Conservation (phyloP, 768 basidiomycete species). For the Suillus fuscotomentosus region DNA sequence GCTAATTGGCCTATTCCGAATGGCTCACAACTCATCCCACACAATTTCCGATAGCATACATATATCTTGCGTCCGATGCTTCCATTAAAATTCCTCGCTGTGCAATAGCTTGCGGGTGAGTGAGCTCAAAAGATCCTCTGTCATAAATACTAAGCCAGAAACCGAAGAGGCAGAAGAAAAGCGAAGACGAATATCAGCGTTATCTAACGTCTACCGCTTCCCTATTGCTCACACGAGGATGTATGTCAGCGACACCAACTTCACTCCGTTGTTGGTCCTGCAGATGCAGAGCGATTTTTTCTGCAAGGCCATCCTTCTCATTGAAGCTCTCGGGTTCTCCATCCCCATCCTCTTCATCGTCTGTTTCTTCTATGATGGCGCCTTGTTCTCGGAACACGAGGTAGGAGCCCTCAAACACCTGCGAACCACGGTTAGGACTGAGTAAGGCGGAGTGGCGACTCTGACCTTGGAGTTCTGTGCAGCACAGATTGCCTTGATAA, state of each 20-base stretch:
- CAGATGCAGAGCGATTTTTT: constrained; percentile 30
- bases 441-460: constrained; percentile 2
- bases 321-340: constrained; percentile 28
- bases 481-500: constrained; percentile 74
- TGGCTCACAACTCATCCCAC: too few relatives aligned
- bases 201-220: not conserved
- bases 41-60: too few relatives aligned
- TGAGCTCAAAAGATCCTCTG: not conserved
- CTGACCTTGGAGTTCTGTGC: constrained; percentile 75
- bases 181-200: not conserved
- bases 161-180: not conserved
- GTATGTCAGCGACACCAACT: not conserved
- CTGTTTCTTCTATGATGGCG: constrained; percentile 63
- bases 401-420: constrained; percentile 64
- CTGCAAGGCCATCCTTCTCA: constrained; percentile 49
- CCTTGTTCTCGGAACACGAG: constrained; percentile 58
- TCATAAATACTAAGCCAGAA: not conserved
- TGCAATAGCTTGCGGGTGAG: not conserved
- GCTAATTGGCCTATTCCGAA: too few relatives aligned
- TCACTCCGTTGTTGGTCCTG: not conserved
- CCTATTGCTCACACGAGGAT: not conserved
- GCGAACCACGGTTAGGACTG: not conserved
- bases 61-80: not conserved
- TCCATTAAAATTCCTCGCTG: not conserved
- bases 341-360: constrained; percentile 38